A percentile compares a stretch with the other conserved stretches of the same genome.
Evolutionary conservation across 2,329 filamentous ascomycete species (phyloP).

Genomic region (Aspergillus tamarii): DNA sequence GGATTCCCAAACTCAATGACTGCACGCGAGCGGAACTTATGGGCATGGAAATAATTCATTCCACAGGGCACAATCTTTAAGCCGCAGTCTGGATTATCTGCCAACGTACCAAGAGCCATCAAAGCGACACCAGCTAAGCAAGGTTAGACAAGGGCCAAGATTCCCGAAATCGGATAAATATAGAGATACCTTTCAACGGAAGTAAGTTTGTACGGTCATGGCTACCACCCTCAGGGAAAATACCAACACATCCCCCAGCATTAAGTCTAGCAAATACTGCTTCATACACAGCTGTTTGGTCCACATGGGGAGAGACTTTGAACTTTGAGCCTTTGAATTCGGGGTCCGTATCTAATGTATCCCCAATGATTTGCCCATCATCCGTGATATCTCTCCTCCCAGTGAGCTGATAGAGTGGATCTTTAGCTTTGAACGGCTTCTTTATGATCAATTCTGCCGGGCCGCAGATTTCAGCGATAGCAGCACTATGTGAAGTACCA

Average conservation of each 20-base stretch:
- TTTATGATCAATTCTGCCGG: slow-evolving; percentile 83
- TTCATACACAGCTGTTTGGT: slow-evolving; percentile 91
- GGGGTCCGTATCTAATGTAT: slow-evolving; percentile 57
- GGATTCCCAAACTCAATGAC: slow-evolving; percentile 94
- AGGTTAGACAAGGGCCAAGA: not conserved
- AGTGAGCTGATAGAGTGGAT: slow-evolving; percentile 79
- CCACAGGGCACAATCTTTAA: slow-evolving; percentile 94
- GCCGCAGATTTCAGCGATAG: slow-evolving; percentile 79
- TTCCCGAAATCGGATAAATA: not conserved
- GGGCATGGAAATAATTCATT: slow-evolving; percentile 99
- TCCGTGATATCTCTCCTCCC: slow-evolving; percentile 73
- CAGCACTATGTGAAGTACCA: slow-evolving; percentile 76
- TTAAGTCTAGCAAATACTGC: slow-evolving; percentile 85
- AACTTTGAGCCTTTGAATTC: slow-evolving; percentile 78
- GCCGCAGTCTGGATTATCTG: slow-evolving; percentile 81
- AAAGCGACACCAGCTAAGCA: slow-evolving; percentile 83
- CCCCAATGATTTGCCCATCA: slow-evolving; percentile 63
- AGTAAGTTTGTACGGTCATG: slow-evolving; percentile 91
- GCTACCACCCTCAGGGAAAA: slow-evolving; percentile 95
- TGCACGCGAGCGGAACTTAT: slow-evolving; percentile 95
- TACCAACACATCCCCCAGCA: slow-evolving; percentile 85
- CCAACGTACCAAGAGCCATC: slow-evolving; percentile 91
- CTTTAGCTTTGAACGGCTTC: slow-evolving; percentile 78
- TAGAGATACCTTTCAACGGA: slow-evolving; percentile 70
- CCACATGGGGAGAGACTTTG: slow-evolving; percentile 88